These are phyloP conservation scores for Ophiostoma piceae DNA, from an alignment of 2,329 filamentous ascomycete genomes.

Conservation along the genomic window DNA sequence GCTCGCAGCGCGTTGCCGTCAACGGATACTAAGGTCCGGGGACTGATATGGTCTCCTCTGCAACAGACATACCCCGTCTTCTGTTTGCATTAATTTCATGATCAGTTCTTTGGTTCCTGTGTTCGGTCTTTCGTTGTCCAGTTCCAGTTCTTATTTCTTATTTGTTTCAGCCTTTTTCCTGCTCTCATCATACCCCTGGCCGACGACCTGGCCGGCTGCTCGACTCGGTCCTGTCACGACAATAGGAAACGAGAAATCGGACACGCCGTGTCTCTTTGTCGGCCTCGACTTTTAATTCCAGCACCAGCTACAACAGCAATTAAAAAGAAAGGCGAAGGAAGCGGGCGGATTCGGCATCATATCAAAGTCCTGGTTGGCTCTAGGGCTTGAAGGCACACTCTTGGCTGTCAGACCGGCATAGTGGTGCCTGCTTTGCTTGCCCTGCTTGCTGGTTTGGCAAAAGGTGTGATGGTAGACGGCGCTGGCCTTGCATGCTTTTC, in stretches of 20 bases:
- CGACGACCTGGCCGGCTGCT: slow-evolving; percentile 6
- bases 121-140: neutral
- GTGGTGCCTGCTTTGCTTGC: neutral
- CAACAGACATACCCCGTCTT: neutral
- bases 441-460: slow-evolving; percentile 15
- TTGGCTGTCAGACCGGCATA: neutral
- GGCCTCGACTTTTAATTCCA: slow-evolving; percentile 16
- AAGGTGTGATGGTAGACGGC: slow-evolving; percentile 22
- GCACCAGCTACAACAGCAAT: slow-evolving; percentile 18
- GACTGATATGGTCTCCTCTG: slow-evolving; percentile 20
- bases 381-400: neutral
- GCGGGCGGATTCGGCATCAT: slow-evolving; percentile 16
- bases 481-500: slow-evolving; percentile 22
- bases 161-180: slow-evolving; percentile 20
- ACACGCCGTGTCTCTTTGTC: neutral
- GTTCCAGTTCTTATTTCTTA: slow-evolving; percentile 14
- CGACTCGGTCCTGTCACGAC: slow-evolving; percentile 13
- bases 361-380: neutral
- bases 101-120: slow-evolving; percentile 19
- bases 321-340: slow-evolving; percentile 20
- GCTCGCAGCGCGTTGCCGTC: slow-evolving; percentile 96
- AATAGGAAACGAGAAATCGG: slow-evolving; percentile 6
- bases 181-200: slow-evolving; percentile 25
- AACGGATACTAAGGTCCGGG: slow-evolving; percentile 75
- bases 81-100: slow-evolving; percentile 17